Conservation (phyloP, 805 yeast genomes). For the Dipodascopsis uninucleata region DNA sequence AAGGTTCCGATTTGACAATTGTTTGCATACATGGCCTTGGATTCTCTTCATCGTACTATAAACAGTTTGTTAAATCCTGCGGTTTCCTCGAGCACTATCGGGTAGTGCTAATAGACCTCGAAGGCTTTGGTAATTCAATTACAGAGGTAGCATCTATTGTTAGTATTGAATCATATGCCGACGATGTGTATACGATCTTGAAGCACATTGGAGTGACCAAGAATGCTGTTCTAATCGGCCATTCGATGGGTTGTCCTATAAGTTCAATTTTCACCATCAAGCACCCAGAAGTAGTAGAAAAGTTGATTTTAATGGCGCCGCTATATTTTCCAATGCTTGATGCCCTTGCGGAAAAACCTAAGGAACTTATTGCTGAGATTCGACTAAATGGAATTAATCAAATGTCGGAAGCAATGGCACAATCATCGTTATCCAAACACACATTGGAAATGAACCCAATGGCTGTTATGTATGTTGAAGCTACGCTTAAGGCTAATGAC, state of each 20-base stretch:
- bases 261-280: constrained; percentile 7
- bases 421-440: constrained; percentile 2
- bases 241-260: constrained; percentile 21
- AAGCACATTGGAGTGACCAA: constrained; percentile 2
- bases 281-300: constrained; percentile 11
- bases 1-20: constrained; percentile 6
- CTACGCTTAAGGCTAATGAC: constrained; percentile 13
- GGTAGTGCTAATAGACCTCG: constrained; percentile 15
- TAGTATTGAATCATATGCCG: constrained; percentile 8
- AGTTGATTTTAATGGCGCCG: constrained; percentile 15
- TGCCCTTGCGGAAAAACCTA: not conserved
- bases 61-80: constrained; percentile 4
- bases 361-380: not conserved
- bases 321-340: constrained; percentile 10
- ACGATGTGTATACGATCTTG: constrained; percentile 8
- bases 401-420: constrained; percentile 1
- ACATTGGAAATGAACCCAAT: constrained; percentile 8
- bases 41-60: constrained; percentile 10
- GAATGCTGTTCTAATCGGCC: constrained; percentile 12
- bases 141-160: constrained; percentile 5
- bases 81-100: constrained; percentile 11
- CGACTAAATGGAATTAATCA: constrained; percentile 7
- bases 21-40: constrained; percentile 19
- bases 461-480: constrained; percentile 12
- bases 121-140: constrained; percentile 16